These are phyloP conservation scores for Mytilinidion resinicola DNA, from an alignment of 495 filamentous ascomycete genomes.

Conservation along the genomic window DNA sequence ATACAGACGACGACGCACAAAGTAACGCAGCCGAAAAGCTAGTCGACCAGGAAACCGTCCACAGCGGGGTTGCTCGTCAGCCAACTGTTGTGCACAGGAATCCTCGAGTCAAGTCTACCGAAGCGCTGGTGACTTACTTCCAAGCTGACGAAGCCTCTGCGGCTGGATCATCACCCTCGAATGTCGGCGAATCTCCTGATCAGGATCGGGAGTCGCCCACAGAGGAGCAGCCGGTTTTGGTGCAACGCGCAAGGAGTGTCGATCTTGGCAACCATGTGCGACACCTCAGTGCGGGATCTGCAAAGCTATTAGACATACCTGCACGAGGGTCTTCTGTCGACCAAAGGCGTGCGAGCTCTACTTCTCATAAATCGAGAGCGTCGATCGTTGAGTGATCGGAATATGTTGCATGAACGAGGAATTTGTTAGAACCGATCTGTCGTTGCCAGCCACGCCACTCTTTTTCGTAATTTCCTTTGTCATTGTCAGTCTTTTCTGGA, in stretches of 20 bases:
- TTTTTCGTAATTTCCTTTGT: conserved; percentile 29
- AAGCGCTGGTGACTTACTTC: conserved; percentile 59
- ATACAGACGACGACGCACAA: conserved; percentile 31
- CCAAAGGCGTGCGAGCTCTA: conserved; percentile 15
- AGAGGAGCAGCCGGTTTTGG: conserved; percentile 21
- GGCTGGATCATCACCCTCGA: background rate
- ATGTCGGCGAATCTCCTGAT: conserved; percentile 1
- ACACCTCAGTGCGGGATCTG: conserved; percentile 69
- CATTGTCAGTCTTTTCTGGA: conserved; percentile 24
- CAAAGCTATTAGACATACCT: conserved; percentile 59
- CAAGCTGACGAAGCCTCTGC: conserved; percentile 40
- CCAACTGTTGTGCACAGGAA: conserved; percentile 50
- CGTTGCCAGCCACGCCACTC: conserved; percentile 25
- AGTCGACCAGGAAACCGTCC: conserved; percentile 34
- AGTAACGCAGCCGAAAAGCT: background rate
- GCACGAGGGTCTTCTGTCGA: conserved; percentile 12
- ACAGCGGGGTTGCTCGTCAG: conserved; percentile 49
- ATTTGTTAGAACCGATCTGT: background rate
- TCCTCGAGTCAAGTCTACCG: conserved; percentile 55
- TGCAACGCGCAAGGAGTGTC: conserved; percentile 60
- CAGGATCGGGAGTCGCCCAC: conserved; percentile 20
- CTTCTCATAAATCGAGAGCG: conserved; percentile 12
- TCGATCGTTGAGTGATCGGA: conserved; percentile 3
- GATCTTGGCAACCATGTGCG: conserved; percentile 58
- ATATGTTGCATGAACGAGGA: conserved; percentile 7